Evolutionary conservation across 352 stramenopile genomes (phyloP).

Genomic region (Pythium brachiatum): DNA sequence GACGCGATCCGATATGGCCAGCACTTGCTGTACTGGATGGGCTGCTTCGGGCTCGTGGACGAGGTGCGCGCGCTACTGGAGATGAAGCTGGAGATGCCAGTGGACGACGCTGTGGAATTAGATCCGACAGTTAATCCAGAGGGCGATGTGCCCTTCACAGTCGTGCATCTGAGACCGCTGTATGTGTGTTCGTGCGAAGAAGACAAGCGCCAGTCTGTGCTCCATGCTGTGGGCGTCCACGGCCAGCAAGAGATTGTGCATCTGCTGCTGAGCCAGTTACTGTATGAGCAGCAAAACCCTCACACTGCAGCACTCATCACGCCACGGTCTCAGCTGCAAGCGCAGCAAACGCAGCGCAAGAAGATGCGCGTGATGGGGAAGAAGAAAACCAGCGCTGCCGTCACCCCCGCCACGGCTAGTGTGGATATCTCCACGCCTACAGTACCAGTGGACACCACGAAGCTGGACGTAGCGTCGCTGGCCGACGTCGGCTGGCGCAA

Average conservation of each 20-base stretch:
- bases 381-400: constrained; percentile 5
- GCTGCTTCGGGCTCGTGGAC: constrained; percentile 60
- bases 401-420: neutral
- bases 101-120: neutral
- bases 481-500: constrained; percentile 54
- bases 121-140: constrained; percentile 3
- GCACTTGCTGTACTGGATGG: constrained; percentile 74
- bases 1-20: constrained; percentile 70
- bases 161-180: constrained; percentile 36
- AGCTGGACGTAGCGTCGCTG: constrained; percentile 20
- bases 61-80: constrained; percentile 49
- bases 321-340: constrained; percentile 3
- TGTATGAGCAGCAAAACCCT: constrained; percentile 38
- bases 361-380: neutral
- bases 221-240: constrained; percentile 56
- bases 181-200: constrained; percentile 69
- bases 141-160: neutral
- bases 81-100: constrained; percentile 29
- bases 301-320: neutral
- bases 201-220: constrained; percentile 58
- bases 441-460: constrained; percentile 16
- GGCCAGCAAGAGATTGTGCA: constrained; percentile 49
- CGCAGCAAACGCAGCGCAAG: neutral
- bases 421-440: neutral
- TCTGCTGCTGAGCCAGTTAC: constrained; percentile 48